Base-by-base conservation (phyloP, 805 yeast species). In the Wickerhamiella parazyma region DNA sequence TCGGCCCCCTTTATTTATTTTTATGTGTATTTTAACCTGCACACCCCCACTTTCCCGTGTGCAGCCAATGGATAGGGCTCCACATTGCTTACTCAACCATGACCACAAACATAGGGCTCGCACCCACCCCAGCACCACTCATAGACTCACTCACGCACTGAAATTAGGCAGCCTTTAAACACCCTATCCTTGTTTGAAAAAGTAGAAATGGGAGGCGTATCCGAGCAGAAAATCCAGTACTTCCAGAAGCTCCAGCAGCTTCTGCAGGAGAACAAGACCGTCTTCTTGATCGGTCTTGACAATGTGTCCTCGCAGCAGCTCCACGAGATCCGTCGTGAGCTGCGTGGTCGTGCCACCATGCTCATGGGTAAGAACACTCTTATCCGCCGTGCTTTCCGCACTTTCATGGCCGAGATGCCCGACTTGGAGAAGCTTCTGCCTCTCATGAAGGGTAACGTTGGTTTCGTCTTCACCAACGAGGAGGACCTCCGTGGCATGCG, bases 281-380 rank as follows among this genome's bases (percentile, higher is more conserved):
- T 89, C 77, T 91, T 91, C 89, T 70, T 91, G 60, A 97, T 91
- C 67, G 97, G 97, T 73, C 96, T 91, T 62, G 99, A 91, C 76
- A 91, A 91, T 78, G 99, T 91, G 67, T 84, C 97, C 57, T 91
- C 99, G 60, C 98, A 91, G 78, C 98, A 91, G 76, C 87, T 91
- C 95, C 99, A 91, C 76, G 94, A 91, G 78, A 78, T 86, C 76
- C 86, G 99, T 82, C 86, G 82, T 78, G 71, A 85, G 56, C 80
- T 91, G 65, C 86, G 99, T 76, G 83, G 85, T 58, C 81, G 78
- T 50, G 98, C 91, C 64, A 91, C 83, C 59, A 87, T 91, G 58
- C 75, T 91, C 65, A 91, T 91, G 98, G 99, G 99, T 76, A 91
- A 91, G 83, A 91, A 91, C 95, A 91, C 99, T 78, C 89, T 91